Base-by-base conservation (phyloP, 352 stramenopile genomes). In the Globisporangium splendens region DNA sequence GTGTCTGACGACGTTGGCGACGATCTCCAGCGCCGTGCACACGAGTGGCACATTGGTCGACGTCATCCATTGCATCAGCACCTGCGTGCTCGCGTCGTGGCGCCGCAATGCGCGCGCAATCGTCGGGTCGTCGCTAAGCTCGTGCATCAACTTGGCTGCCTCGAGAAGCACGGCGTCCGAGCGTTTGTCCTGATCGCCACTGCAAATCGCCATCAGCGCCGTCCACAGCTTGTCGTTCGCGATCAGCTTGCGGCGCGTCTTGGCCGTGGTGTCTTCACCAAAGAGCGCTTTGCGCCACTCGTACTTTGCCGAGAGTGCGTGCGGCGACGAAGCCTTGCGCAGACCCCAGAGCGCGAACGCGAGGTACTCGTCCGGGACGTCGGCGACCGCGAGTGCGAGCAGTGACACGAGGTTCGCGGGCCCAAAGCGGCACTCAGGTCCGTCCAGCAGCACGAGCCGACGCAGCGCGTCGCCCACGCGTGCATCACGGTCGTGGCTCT, bases 271-370 rank as follows among this genome's bases (percentile, higher is more conserved):
- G 48, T 91, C 82, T 24, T 89, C 78, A 0, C 82, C 79, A 39
- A 91, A 85, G 14, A 89, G 53, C 46, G 68, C 69, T 56, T 82
- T 83, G 13, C 82, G 68, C 68, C 78, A 78, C 53, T 79, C 74
- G 65, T 86, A 86, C 21, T 65, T 50, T 3, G 51, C 67, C 28
- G 68, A 72, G 17, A 75, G 52, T 8, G 68, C 59, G 10, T 66
- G 59, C 0, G 74, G 63, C 3, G 73, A 84, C 14, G 73, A 70
- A 0, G 73, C 74, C 39, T 83, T 75, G 38, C 75, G 56, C 35
- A 91, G 56, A 1, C 65, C 82, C 82, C 82, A 91, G n/a, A 86
- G 60, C 1, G 79, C 77, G 57, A 91, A 91, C 65, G 86, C 75
- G 3, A 83, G 38, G 47, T 89, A 91, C 44, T 75, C 63, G 31